Conservation (phyloP, 1,284 basidiomycete genomes). For the Cutaneotrichosporon cyanovorans region DNA sequence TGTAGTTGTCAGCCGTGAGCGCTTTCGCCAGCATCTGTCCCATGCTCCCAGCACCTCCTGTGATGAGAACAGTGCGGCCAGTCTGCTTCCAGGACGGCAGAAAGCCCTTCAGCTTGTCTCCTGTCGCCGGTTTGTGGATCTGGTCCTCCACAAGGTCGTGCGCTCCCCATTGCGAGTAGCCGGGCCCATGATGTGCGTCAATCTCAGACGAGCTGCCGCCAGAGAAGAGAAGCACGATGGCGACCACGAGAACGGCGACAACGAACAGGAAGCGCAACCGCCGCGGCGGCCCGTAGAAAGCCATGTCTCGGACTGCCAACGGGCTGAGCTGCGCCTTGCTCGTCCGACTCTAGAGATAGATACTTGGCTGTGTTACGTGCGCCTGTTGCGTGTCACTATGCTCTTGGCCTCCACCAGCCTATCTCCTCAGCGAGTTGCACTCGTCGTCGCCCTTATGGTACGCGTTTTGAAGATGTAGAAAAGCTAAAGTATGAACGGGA, state of each 20-base stretch:
- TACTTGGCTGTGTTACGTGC: no score
- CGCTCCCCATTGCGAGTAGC: constrained; percentile 4
- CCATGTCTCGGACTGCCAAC: no score
- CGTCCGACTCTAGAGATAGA: no score
- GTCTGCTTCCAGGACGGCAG: constrained; percentile 43
- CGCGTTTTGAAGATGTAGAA: no score
- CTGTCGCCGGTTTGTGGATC: constrained; percentile 1
- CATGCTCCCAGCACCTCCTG: constrained; percentile 39
- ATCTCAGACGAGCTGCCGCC: no score
- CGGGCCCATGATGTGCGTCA: neutral
- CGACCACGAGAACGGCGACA: constrained; percentile 1
- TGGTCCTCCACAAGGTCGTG: constrained; percentile 8
- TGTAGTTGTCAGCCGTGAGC: constrained; percentile 13
- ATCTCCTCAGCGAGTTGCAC: no score
- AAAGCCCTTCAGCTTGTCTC: constrained; percentile 1
- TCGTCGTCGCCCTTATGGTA: no score
- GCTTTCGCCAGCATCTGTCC: constrained; percentile 18
- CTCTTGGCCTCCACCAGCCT: no score
- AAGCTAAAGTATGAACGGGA: no score
- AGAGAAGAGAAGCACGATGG: constrained; percentile 1
- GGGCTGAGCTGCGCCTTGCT: no score
- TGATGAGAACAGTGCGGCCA: constrained; percentile 30
- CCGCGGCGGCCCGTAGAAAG: constrained; percentile 6
- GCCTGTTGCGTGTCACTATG: no score
- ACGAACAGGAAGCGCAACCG: constrained; percentile 11